A percentile compares a stretch with the other conserved stretches of the same genome.
Evolutionary conservation across 305 asterid genomes (phyloP).

Genomic region (Fraxinus dipetala): DNA sequence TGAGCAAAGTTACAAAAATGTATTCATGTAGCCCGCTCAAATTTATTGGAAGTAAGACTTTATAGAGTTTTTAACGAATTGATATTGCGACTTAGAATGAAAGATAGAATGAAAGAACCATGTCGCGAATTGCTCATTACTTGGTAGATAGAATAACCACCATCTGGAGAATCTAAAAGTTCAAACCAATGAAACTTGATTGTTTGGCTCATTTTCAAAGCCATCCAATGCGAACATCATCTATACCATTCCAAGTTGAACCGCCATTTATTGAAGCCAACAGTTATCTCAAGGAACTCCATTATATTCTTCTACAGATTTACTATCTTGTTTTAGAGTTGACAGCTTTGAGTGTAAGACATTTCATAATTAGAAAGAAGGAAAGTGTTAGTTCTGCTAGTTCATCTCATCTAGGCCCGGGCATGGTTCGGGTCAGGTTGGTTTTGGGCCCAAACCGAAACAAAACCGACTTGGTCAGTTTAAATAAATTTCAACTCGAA

Average conservation of each 20-base stretch:
- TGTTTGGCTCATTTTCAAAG: neutral
- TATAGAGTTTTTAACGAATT: neutral
- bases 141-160: neutral
- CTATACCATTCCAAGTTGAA: neutral
- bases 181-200: neutral
- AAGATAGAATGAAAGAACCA: neutral
- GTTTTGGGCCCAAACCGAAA: too few relatives aligned
- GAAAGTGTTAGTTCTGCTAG: neutral
- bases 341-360: neutral
- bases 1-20: neutral
- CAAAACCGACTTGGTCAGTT: too few relatives aligned
- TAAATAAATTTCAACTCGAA: too few relatives aligned
- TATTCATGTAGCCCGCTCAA: neutral
- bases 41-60: neutral
- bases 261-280: neutral
- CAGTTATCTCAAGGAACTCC: neutral
- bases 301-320: neutral
- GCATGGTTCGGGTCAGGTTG: too few relatives aligned
- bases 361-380: neutral
- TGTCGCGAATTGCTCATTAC: neutral
- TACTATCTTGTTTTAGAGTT: neutral
- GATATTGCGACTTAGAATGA: neutral
- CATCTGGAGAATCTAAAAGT: neutral
- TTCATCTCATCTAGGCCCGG: neutral
- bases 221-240: neutral